Evolutionary conservation across 1,284 basidiomycete genomes (phyloP).

Genomic region (Afroboletus lepidellus): DNA sequence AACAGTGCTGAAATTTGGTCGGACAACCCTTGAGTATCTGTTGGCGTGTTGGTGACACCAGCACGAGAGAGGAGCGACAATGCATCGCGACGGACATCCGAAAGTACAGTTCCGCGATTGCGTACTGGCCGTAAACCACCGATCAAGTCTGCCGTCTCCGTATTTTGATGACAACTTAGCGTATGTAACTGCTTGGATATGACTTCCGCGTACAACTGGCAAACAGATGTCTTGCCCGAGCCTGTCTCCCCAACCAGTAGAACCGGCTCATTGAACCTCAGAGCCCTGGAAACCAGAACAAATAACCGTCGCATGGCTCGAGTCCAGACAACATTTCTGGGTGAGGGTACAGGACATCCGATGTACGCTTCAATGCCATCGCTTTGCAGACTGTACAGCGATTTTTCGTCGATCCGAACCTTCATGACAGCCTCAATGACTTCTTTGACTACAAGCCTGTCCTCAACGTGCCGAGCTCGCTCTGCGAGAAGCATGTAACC

Average conservation of each 20-base stretch:
- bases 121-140: constrained; percentile 94
- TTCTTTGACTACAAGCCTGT: constrained; percentile 87
- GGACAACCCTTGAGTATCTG: constrained; percentile 39
- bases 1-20: constrained; percentile 37
- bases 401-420: constrained; percentile 75
- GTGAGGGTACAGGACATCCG: constrained; percentile 53
- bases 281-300: constrained; percentile 77
- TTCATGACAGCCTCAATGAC: constrained; percentile 92
- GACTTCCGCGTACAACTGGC: constrained; percentile 83
- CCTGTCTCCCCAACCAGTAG: constrained; percentile 98
- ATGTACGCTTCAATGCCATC: constrained; percentile 50
- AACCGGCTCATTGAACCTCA: constrained; percentile 92
- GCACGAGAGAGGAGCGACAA: constrained; percentile 40
- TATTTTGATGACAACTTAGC: constrained; percentile 98
- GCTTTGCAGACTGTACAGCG: constrained; percentile 66
- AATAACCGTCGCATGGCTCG: constrained; percentile 90
- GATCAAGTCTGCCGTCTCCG: constrained; percentile 97
- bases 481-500: constrained; percentile 99
- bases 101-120: constrained; percentile 59
- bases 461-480: constrained; percentile 81
- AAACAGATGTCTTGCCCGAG: constrained; percentile 96
- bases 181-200: constrained; percentile 64
- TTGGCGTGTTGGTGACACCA: constrained; percentile 36
- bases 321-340: constrained; percentile 81
- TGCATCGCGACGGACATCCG: constrained; percentile 47